Evolutionary conservation across 768 basidiomycete species (phyloP).

Genomic region (Lactarius hatsudake): DNA sequence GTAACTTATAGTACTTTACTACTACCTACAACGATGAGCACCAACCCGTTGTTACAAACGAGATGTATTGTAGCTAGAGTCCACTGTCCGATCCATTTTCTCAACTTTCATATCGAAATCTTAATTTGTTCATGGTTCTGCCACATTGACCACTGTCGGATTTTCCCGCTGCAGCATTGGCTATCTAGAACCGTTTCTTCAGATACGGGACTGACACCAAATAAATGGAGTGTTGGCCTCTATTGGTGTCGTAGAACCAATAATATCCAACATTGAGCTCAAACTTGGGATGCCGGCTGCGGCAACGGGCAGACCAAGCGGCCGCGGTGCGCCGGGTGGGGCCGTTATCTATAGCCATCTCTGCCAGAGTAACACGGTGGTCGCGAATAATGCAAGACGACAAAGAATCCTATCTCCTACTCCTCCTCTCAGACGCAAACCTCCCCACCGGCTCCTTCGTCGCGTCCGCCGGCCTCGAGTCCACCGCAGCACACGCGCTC

Average conservation of each 20-base stretch:
- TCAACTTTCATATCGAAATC: background rate
- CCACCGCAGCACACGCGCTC: conserved; percentile 86
- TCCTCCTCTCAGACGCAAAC: conserved; percentile 86
- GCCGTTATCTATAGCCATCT: background rate
- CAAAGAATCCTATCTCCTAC: conserved; percentile 65
- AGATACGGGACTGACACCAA: no score
- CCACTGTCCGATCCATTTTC: background rate
- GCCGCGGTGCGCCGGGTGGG: no score
- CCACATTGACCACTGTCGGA: no score
- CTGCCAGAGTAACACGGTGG: background rate
- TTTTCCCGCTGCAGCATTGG: no score
- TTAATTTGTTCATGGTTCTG: background rate
- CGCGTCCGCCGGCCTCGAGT: conserved; percentile 90
- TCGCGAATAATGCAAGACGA: conserved; percentile 31
- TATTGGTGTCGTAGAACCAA: no score
- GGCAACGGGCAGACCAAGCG: no score
- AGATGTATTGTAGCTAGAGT: background rate
- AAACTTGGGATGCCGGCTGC: no score
- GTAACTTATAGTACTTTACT: background rate
- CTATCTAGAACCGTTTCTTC: no score
- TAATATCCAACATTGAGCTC: no score
- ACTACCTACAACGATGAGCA: background rate
- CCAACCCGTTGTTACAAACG: background rate
- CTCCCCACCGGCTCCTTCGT: conserved; percentile 97
- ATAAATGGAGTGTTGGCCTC: no score